Evolutionary conservation across 257 asterid genomes (phyloP), one percentile per base, ranked within the genome.

Genomic region (Eucommia ulmoides): DNA sequence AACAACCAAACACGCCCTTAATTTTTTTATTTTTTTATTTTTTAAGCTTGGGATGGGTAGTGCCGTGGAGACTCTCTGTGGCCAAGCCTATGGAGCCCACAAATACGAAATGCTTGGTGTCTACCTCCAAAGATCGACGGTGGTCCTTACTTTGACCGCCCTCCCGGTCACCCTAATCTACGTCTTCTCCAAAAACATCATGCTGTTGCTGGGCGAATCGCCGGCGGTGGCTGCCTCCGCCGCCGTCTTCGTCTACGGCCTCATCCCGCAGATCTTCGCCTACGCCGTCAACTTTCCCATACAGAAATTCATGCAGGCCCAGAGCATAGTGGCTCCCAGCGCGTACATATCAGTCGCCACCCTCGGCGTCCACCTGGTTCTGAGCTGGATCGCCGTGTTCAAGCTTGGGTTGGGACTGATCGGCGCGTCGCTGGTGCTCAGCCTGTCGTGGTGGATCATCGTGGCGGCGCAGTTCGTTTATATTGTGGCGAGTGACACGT

Each of bases 21-120:
- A 29, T 8, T 6, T 29, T 29, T 29, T 14, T 29, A 29, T 6
- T 29, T 29, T 29, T 14, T 6, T 29, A 14, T 8, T 6, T 1
- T 29, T 6, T 29, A 29, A 74, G 82, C 53, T 78, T 6, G 87
- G 87, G 7, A 78, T 78, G 87, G 87, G 80, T 17, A 78, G 87
- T 71, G 87, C 87, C 18, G 78, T 78, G 1, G 87, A 78, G 21
- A 78, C 87, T 0, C 77, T 78, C 0, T 78, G 87, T 53, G 87
- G 82, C 0, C 87, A 78, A 68, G 87, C 87, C 29, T 72, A 60
- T 56, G 87, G 87, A 0, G 87, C 87, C 0, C n/a, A n/a, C n/a
- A n/a, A n/a, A n/a, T n/a, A n/a, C n/a, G n/a, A n/a, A n/a, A 55
- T 74, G 75, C 65, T 78, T 0, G 86, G 86, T 42, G 53, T 74